These are phyloP conservation scores for Microbotryomycetes sp. DNA, from an alignment of 1,284 basidiomycete genomes.

Conservation along the genomic window DNA sequence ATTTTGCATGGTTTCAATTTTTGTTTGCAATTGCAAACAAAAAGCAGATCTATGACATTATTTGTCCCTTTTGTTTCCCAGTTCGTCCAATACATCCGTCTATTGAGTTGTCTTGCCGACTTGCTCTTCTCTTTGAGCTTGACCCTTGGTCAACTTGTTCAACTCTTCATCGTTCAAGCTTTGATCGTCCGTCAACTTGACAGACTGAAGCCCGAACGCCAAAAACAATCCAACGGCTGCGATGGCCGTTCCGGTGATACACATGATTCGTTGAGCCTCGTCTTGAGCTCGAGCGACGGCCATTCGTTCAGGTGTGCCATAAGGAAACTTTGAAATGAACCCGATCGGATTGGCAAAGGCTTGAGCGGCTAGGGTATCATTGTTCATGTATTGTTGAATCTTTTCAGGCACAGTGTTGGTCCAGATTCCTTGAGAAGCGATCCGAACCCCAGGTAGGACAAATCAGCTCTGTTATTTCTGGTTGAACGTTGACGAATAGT, in stretches of 20 bases:
- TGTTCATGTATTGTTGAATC: constrained; percentile 34
- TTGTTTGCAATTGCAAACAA: background rate
- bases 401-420: constrained; percentile 38
- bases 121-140: constrained; percentile 7
- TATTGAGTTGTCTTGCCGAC: background rate
- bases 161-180: constrained; percentile 1
- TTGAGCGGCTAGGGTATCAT: constrained; percentile 31
- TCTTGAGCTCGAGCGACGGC: constrained; percentile 40
- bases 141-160: constrained; percentile 1
- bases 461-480: too few relatives aligned
- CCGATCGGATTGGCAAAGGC: constrained; percentile 39
- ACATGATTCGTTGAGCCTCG: constrained; percentile 39
- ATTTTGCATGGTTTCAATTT: background rate
- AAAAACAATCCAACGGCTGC: constrained; percentile 32
- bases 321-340: constrained; percentile 32
- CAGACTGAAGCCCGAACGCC: background rate
- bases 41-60: too few relatives aligned
- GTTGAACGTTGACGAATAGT: background rate
- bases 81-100: constrained; percentile 1
- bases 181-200: background rate
- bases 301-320: constrained; percentile 34
- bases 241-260: constrained; percentile 37
- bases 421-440: constrained; percentile 37
- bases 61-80: background rate
- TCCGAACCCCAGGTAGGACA: background rate